These are phyloP conservation scores for Abelmoschus esculentus DNA, from an alignment of 345 rosid species.

Conservation along the genomic window DNA sequence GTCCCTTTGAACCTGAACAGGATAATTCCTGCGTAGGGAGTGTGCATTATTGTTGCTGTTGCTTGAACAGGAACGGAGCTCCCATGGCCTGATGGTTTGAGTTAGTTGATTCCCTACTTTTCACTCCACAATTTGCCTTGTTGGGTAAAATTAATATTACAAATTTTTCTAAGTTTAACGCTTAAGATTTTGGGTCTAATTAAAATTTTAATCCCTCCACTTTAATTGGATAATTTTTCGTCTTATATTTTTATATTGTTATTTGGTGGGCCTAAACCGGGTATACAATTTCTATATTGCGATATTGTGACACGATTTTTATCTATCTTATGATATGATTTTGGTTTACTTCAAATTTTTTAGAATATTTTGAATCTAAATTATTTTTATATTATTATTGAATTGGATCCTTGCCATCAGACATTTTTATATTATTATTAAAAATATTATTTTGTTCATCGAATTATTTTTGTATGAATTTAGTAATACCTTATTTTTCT, in stretches of 20 bases:
- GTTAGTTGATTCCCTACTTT: slow-evolving; percentile 15
- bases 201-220: neutral
- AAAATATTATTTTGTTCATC: no score
- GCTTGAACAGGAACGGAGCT: slow-evolving; percentile 46
- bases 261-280: neutral
- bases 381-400: no score
- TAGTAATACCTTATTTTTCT: no score
- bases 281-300: no score
- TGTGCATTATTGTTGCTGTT: slow-evolving; percentile 44
- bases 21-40: slow-evolving; percentile 99
- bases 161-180: neutral
- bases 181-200: neutral
- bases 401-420: no score
- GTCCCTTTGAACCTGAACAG: slow-evolving; percentile 99
- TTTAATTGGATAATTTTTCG: no score
- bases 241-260: neutral
- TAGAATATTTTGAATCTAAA: no score
- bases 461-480: no score
- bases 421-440: no score
- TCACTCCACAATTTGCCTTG: neutral
- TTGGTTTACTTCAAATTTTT: no score
- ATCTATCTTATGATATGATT: no score
- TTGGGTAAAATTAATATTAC: neutral
- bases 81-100: slow-evolving; percentile 24
- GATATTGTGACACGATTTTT: no score